These are phyloP conservation scores for Sisymbrium irio DNA, from an alignment of 345 rosid species.

Conservation along the genomic window DNA sequence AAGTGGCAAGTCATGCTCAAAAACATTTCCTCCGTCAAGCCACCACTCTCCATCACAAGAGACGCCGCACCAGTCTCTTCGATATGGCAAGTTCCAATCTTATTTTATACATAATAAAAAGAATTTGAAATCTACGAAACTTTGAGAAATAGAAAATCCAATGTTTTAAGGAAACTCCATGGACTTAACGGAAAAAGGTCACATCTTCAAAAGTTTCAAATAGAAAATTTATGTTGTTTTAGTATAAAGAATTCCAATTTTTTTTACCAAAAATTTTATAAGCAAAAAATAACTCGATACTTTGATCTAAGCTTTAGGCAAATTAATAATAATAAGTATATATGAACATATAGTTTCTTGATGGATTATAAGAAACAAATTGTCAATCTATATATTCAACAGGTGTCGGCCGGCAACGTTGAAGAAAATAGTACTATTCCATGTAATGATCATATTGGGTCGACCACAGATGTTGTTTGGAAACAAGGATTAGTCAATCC, in stretches of 20 bases:
- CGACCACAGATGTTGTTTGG: slow-evolving; percentile 25
- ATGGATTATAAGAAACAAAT: not conserved
- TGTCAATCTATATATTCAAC: slow-evolving; percentile 12
- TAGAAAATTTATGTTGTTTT: not conserved
- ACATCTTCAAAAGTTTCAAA: slow-evolving; percentile 4
- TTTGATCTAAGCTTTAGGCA: not conserved
- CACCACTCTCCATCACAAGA: slow-evolving; percentile 53
- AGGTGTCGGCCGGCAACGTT: slow-evolving; percentile 29
- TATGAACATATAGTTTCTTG: not conserved
- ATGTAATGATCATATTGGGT: slow-evolving; percentile 17
- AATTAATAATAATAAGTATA: not conserved
- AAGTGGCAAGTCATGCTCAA: slow-evolving; percentile 87
- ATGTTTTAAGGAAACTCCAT: not conserved
- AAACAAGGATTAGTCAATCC: slow-evolving; percentile 12
- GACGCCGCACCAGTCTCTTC: slow-evolving; percentile 73
- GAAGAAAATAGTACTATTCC: slow-evolving; percentile 13
- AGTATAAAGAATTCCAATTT: not conserved
- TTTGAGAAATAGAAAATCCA: not conserved
- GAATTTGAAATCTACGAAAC: not conserved
- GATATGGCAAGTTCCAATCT: slow-evolving; percentile 46
- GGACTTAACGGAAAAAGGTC: slow-evolving; percentile 14
- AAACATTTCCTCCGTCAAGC: slow-evolving; percentile 66
- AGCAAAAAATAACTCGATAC: too few species aligned
- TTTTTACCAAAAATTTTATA: too few species aligned
- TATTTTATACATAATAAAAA: not conserved